Base-by-base conservation (phyloP, 192 early-diverging fungal species). In the Dimargaris cristalligena region DNA sequence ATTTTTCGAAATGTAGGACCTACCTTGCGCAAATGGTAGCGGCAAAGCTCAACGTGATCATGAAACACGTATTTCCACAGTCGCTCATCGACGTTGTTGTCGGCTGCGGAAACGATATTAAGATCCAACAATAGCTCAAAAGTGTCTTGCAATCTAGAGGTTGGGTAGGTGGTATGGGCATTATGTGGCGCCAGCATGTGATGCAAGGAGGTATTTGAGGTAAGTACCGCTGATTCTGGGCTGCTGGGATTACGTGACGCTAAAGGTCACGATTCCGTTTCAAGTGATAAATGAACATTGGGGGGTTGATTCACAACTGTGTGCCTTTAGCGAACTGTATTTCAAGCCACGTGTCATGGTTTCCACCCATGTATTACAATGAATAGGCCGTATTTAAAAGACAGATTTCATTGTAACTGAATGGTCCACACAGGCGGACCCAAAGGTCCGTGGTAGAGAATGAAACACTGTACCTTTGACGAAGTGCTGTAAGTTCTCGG, bases 21-120 rank as follows among this genome's bases (percentile, higher is more conserved):
- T 48, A 48, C 47, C 47, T 25, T 14, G 22, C 54, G 54, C 54
- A 56, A 20, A 33, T 56, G 54, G 34, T 11, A 33, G 16, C 54
- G 30, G 32, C 54, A 56, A 20, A 56, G 54, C 34, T 56, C 54
- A n/a, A 56, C 54, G 18, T 56, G 54, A 33, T 56, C 32, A 16
- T 56, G 32, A 33, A 56, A 56, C 18, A 56, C 54, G 23, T 56
- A 56, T 34, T 56, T 56, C 54, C 54, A 56, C 11, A 56, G 32
- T 8, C 54, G 54, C 34, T 56, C 54, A 33, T 56, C 54, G 30
- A 56, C 54, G 23, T 32, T 56, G 23, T 56, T 56, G 16, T 56
- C 54, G 3, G 34, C 54, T 16, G 54, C 54, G 13, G 23, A 1
- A 0, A 56, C 26, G 30, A 56, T 34, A 34, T 56, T 34, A 8